phyloP scores from a whole-genome alignment of 306 rosid genomes.

The Comarum palustre region DNA sequence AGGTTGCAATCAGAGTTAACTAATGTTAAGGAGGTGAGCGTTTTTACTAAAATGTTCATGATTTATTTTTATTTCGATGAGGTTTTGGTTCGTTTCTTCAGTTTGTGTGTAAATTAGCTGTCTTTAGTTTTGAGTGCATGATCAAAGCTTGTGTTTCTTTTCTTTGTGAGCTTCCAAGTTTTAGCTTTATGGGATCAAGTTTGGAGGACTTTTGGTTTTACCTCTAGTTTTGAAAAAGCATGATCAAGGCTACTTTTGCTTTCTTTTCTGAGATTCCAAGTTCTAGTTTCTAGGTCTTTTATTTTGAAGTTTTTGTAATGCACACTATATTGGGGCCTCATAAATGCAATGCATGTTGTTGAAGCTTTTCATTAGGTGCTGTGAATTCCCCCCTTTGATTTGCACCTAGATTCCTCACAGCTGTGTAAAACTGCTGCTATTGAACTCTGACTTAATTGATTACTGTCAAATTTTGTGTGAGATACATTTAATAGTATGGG shows the following conservation, averaged over 20 bases:
- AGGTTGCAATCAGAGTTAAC: constrained; percentile 67
- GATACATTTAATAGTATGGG: background rate
- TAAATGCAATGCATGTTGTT: background rate
- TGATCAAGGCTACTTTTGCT: background rate
- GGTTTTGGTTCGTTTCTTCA: background rate
- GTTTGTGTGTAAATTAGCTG: background rate
- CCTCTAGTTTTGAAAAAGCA: constrained; percentile 1
- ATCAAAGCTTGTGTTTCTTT: background rate
- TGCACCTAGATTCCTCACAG: background rate
- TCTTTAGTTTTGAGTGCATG: background rate
- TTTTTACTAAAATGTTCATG: background rate
- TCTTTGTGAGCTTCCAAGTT: background rate
- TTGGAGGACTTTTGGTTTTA: background rate
- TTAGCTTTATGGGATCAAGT: background rate
- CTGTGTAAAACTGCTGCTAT: background rate
- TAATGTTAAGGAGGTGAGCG: constrained; percentile 54
- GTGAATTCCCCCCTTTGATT: background rate
- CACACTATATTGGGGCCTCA: too few relatives aligned
- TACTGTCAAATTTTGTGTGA: background rate
- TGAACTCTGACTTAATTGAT: background rate
- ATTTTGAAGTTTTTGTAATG: background rate
- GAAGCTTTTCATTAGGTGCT: background rate
- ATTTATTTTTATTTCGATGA: background rate
- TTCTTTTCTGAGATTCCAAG: background rate
- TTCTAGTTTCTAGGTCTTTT: background rate